Evolutionary conservation across 805 yeast genomes (phyloP).

Genomic region (Candida corydali): DNA sequence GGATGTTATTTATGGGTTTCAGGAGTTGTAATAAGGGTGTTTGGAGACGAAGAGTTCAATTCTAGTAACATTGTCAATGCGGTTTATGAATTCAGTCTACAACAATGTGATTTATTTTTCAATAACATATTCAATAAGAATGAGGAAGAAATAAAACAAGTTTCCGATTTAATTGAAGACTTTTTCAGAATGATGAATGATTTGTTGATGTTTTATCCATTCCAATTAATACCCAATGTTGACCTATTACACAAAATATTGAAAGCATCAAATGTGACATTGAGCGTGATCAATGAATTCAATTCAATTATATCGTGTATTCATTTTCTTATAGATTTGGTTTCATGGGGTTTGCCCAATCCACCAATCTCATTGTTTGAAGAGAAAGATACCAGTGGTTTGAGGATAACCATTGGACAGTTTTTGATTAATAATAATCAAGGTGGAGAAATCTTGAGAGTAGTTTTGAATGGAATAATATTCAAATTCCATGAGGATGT

Average conservation of each 20-base stretch:
- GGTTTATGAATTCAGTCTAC: conserved; percentile 69
- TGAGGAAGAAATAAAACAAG: conserved; percentile 27
- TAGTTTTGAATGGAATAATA: conserved; percentile 62
- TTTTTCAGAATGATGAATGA: conserved; percentile 79
- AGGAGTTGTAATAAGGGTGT: conserved; percentile 75
- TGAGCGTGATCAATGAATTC: conserved; percentile 52
- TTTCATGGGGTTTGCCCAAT: conserved; percentile 77
- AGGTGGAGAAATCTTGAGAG: conserved; percentile 54
- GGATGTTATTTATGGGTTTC: conserved; percentile 92
- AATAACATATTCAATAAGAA: conserved; percentile 27
- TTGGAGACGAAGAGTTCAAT: conserved; percentile 42
- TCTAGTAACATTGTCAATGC: conserved; percentile 49
- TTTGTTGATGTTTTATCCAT: conserved; percentile 69
- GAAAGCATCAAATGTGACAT: conserved; percentile 54
- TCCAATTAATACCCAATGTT: conserved; percentile 41
- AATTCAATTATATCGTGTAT: conserved; percentile 69
- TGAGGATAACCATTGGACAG: conserved; percentile 45
- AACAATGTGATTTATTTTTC: conserved; percentile 61
- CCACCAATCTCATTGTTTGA: conserved; percentile 74
- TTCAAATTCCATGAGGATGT: conserved; percentile 68
- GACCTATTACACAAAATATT: conserved; percentile 50
- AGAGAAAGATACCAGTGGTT: conserved; percentile 47
- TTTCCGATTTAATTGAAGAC: conserved; percentile 79
- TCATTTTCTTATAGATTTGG: conserved; percentile 75
- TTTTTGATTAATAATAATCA: conserved; percentile 40